Evolutionary conservation across 148 eudicot species (phyloP), one percentile per base, ranked within the genome.

Genomic region (Tetragonia tetragonoides): DNA sequence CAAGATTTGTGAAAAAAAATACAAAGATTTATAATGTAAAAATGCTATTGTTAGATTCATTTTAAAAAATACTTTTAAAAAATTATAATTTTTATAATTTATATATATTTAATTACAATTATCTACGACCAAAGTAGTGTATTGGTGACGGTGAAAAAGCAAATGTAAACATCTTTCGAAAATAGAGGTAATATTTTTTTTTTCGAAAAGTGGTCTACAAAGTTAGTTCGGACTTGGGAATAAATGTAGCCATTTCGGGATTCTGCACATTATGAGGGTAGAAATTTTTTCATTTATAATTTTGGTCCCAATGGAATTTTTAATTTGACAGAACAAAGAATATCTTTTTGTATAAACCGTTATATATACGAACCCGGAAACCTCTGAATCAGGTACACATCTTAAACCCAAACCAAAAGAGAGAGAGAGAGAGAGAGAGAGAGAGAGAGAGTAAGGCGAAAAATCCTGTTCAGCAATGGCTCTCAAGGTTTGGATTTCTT

Each of bases 401-500:
- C 40, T 12, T 6, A 6, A 2, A 15, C 15, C 37, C n/a, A 28
- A 24, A 38, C 7, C 38, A 23, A 18, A 57, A 6, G 7, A 2
- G n/a, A n/a, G n/a, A 56, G n/a, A 3, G 34, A 66, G 51, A 28
- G 54, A 11, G 23, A 18, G 49, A 49, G 10, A 69, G n/a, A 72
- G 37, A 18, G 20, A 72, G 40, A 4, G 15, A 63, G 51, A 46
- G 49, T 54, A 21, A 77, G 7, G 40, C 66, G 42, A 28, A 28
- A 28, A 28, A 28, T 28, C 34, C 66, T 56, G 37, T 34, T 17
- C 69, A 60, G 16, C 68, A 44, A 79, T 79, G 82, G 73, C 49
- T 74, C 74, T 74, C 62, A 74, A 79, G 82, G 82, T 79, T 73
- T 3, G 57, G 5, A 60, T 9, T 61, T 56, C 41, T 57, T 54